Evolutionary conservation across 2,329 filamentous ascomycete genomes (phyloP).

Genomic region (Podosphaera fusca): DNA sequence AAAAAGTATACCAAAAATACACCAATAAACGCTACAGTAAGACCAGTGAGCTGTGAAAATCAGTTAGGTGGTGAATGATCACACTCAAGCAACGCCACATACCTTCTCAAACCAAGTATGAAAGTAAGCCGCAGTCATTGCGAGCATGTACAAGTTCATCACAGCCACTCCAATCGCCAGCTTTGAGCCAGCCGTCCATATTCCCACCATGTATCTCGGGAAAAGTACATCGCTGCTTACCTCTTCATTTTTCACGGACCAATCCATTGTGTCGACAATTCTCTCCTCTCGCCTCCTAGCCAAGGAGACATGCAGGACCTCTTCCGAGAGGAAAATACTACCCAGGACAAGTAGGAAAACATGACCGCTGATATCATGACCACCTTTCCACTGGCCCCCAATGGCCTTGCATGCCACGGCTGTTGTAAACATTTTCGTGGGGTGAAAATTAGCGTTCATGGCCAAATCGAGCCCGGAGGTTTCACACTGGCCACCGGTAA

Average conservation of each 20-base stretch:
- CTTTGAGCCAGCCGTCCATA: slow-evolving; percentile 26
- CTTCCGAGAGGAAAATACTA: slow-evolving; percentile 59
- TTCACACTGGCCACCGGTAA: slow-evolving; percentile 71
- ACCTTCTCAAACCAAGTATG: slow-evolving; percentile 98
- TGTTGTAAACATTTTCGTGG: slow-evolving; percentile 29
- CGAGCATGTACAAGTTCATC: slow-evolving; percentile 78
- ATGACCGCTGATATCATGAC: slow-evolving; percentile 88
- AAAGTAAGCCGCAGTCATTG: slow-evolving; percentile 97
- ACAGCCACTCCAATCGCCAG: slow-evolving; percentile 39
- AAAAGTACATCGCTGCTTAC: slow-evolving; percentile 20
- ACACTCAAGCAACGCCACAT: slow-evolving; percentile 11
- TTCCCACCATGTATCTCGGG: slow-evolving; percentile 1
- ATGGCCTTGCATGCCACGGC: slow-evolving; percentile 60
- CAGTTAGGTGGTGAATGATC: slow-evolving; percentile 1
- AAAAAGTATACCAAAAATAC: slow-evolving; percentile 28
- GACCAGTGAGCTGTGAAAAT: slow-evolving; percentile 22
- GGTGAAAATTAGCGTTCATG: slow-evolving; percentile 15
- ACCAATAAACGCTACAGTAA: slow-evolving; percentile 23
- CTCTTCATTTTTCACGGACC: slow-evolving; percentile 35
- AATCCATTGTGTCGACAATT: slow-evolving; percentile 40
- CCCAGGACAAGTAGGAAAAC: slow-evolving; percentile 80
- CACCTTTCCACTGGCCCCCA: slow-evolving; percentile 73
- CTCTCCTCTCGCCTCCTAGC: slow-evolving; percentile 33
- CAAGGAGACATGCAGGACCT: slow-evolving; percentile 42
- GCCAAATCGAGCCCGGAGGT: slow-evolving; percentile 10